Conservation (phyloP, 2,329 filamentous ascomycete genomes). For the Xylaria sp. region DNA sequence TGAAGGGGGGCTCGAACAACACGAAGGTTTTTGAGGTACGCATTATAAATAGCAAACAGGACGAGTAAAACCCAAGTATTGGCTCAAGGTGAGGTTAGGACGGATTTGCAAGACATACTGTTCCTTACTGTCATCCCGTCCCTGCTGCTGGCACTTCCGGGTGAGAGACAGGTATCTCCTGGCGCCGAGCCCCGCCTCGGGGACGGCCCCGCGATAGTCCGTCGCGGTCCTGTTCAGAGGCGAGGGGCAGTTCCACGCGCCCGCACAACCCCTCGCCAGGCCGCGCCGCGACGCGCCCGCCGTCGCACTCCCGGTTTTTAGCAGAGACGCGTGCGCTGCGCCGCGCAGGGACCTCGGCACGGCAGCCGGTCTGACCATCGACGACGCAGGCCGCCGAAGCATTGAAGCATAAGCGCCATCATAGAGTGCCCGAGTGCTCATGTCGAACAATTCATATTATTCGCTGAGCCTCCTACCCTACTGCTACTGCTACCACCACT, state of each 20-base stretch:
- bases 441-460: slow-evolving; percentile 26
- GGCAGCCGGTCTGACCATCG: neutral
- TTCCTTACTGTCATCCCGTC: slow-evolving; percentile 14
- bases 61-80: neutral
- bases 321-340: neutral
- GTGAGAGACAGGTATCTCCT: slow-evolving; percentile 15
- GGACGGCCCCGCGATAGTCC: neutral
- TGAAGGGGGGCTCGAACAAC: neutral
- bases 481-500: too few relatives aligned
- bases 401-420: slow-evolving; percentile 20
- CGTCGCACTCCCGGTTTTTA: neutral
- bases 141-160: neutral
- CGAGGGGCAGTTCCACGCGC: neutral
- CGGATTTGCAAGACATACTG: slow-evolving; percentile 17
- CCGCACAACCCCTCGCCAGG: neutral
- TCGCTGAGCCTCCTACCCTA: too few relatives aligned
- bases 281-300: neutral
- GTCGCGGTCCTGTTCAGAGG: neutral
- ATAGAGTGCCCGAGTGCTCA: slow-evolving; percentile 25
- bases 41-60: neutral
- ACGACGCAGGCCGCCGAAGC: neutral
- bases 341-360: slow-evolving; percentile 4
- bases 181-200: neutral
- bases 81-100: neutral
- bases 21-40: neutral